Conservation (phyloP, 306 rosid genomes). For the Cercis canadensis region DNA sequence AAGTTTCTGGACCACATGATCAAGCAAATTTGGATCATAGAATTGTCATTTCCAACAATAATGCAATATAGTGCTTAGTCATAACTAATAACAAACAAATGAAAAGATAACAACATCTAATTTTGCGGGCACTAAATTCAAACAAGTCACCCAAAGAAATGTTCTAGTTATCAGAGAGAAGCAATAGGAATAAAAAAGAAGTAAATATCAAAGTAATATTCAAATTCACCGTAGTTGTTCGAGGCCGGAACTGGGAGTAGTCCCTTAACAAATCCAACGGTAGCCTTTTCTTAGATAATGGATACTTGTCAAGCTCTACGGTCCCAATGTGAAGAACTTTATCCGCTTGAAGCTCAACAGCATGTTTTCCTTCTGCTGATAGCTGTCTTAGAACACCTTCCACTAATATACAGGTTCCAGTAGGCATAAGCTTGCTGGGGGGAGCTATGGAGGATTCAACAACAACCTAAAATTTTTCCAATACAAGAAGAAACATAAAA, state of each 20-base stretch:
- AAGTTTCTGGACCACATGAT: background rate
- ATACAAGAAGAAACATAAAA: constrained; percentile 26
- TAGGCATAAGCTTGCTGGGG: constrained; percentile 52
- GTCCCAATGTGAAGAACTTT: constrained; percentile 74
- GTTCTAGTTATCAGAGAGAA: constrained; percentile 1
- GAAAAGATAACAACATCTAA: background rate
- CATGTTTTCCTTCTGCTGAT: constrained; percentile 52
- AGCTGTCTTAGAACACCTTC: constrained; percentile 69
- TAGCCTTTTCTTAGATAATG: constrained; percentile 70
- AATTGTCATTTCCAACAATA: background rate
- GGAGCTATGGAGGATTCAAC: constrained; percentile 67
- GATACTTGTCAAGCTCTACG: constrained; percentile 73
- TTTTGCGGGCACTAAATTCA: constrained; percentile 3
- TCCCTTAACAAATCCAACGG: constrained; percentile 77
- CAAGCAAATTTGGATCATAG: background rate
- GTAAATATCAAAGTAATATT: constrained; percentile 16
- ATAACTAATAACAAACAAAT: constrained; percentile 10
- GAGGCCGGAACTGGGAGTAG: constrained; percentile 72
- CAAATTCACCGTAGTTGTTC: constrained; percentile 82
- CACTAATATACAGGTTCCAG: constrained; percentile 83
- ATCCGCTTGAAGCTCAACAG: constrained; percentile 74
- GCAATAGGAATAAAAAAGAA: constrained; percentile 7
- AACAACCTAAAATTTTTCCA: constrained; percentile 56
- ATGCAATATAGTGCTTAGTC: background rate
- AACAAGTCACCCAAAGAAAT: background rate